Evolutionary conservation across 139 green algal genomes (phyloP), one percentile per base, ranked within the genome.

Genomic region (Gonium pectorale): DNA sequence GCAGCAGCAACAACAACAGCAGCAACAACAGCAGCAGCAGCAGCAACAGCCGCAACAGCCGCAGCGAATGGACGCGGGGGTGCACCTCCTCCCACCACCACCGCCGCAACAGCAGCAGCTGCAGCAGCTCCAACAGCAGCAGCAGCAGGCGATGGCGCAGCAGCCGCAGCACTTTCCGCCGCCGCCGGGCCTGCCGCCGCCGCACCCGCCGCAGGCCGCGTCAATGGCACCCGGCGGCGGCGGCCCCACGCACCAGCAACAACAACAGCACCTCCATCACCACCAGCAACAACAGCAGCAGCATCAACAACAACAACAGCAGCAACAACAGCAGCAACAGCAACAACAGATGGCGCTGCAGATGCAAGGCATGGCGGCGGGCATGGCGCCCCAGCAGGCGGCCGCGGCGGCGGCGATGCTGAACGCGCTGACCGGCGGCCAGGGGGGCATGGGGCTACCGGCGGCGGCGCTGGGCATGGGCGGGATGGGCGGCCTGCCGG

Each of bases 141-240:
- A 52, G n/a, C 68, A 73, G 44, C 41, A 41, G 17, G 27, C 68
- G 7, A 21, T 19, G 59, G 27, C 46, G 40, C 37, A 66, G 52
- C 85, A 79, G 60, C 69, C 78, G 59, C 72, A 88, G 51, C 51
- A 83, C 6, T 64, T 79, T 13, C 46, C 49, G 8, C 46, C 70
- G 31, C 70, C 46, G 33, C 68, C 68, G 2, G 29, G 68, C 7
- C 5, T 77, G 44, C 67, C 67, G 67, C 68, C 26, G n/a, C 44
- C 41, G 68, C 68, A 77, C n/a, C 68, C 44, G 68, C 68, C 44
- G 33, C 71, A 49, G 31, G 49, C 67, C 67, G 41, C 71, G 49
- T 5, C 71, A 33, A 6, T 49, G 67, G 71, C 49, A 51, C 49
- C 24, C 54, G 3, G 3, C n/a, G 66, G 7, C 31, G 37, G 6